A percentile compares a stretch with the other conserved stretches of the same genome.
phyloP scores from a whole-genome alignment of 768 basidiomycete genomes.

The Lentinus tigrinus region DNA sequence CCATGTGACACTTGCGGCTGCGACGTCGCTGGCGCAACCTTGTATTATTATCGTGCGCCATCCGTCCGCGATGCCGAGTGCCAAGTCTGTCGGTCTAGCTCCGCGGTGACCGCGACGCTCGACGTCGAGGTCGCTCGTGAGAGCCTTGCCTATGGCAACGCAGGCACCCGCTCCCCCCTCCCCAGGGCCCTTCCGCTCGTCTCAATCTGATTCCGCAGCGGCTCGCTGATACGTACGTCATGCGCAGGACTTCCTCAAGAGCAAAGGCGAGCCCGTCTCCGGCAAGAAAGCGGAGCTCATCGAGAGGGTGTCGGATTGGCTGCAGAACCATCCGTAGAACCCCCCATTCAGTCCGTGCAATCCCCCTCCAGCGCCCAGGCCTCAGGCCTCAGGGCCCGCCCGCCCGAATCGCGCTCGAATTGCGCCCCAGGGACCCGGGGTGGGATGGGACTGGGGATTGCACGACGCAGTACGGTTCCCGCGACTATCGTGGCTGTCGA shows the following conservation, averaged over 20 bases:
- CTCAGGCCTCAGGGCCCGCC: no score
- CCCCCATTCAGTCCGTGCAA: neutral
- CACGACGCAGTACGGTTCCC: slow-evolving; percentile 2
- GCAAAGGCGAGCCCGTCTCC: slow-evolving; percentile 55
- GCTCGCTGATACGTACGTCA: slow-evolving; percentile 4
- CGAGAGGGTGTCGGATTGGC: slow-evolving; percentile 64
- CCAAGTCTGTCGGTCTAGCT: slow-evolving; percentile 7
- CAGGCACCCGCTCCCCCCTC: slow-evolving; percentile 1
- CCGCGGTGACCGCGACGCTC: neutral
- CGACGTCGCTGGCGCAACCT: neutral
- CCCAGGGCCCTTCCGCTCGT: neutral
- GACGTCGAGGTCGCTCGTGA: slow-evolving; percentile 5
- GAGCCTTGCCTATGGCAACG: slow-evolving; percentile 7
- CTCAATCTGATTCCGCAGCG: slow-evolving; percentile 2
- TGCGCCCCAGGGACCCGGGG: no score
- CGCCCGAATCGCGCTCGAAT: neutral
- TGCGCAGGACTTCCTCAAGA: slow-evolving; percentile 72
- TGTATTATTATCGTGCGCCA: neutral
- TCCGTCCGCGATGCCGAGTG: neutral
- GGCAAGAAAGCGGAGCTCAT: slow-evolving; percentile 77
- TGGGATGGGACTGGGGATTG: neutral
- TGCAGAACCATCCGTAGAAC: slow-evolving; percentile 36
- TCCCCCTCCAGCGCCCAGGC: neutral
- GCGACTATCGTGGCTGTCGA: slow-evolving; percentile 14
- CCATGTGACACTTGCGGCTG: slow-evolving; percentile 12